Percentiles rank a stretch among this genome's conserved stretches.
These are phyloP conservation scores for Acacia pycnantha DNA, from an alignment of 331 rosid genomes.

Conservation along the genomic window DNA sequence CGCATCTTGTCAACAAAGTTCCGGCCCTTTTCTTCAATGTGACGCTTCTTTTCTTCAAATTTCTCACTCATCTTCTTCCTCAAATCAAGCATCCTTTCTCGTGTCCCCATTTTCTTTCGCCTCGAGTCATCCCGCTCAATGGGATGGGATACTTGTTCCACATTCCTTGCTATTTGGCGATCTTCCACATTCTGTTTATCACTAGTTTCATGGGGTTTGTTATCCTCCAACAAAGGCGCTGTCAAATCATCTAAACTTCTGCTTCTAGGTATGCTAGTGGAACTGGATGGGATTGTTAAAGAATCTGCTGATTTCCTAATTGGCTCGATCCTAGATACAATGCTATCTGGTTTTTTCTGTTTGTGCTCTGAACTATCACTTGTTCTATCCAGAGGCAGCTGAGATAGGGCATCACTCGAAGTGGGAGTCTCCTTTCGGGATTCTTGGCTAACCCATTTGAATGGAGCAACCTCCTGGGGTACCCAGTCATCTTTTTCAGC, in stretches of 20 bases:
- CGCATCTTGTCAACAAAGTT: conserved; percentile 86
- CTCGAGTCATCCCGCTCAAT: conserved; percentile 48
- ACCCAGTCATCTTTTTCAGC: conserved; percentile 95
- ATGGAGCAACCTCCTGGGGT: conserved; percentile 74
- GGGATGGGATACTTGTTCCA: conserved; percentile 30
- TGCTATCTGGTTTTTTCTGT: conserved; percentile 21
- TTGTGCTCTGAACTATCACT: conserved; percentile 38
- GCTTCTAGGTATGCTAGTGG: conserved; percentile 30
- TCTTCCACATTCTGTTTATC: conserved; percentile 36
- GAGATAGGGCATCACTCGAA: conserved; percentile 33
- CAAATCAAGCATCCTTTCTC: conserved; percentile 74
- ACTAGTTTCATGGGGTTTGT: conserved; percentile 34
- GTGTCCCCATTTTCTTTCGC: conserved; percentile 69
- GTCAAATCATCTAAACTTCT: conserved; percentile 39
- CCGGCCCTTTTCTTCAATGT: conserved; percentile 73
- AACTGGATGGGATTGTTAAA: conserved; percentile 21
- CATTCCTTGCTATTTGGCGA: conserved; percentile 25
- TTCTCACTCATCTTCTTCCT: conserved; percentile 83
- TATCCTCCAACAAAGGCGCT: conserved; percentile 40
- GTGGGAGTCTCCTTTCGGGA: conserved; percentile 39
- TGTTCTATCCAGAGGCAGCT: conserved; percentile 35
- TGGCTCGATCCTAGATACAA: conserved; percentile 37
- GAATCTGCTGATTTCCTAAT: conserved; percentile 43
- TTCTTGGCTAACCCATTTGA: conserved; percentile 73
- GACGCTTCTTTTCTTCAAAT: conserved; percentile 87